A percentile compares a stretch with the other conserved stretches of the same genome.
Evolutionary conservation across 2,329 filamentous ascomycete species (phyloP).

Genomic region (Metarhizium anisopliae): DNA sequence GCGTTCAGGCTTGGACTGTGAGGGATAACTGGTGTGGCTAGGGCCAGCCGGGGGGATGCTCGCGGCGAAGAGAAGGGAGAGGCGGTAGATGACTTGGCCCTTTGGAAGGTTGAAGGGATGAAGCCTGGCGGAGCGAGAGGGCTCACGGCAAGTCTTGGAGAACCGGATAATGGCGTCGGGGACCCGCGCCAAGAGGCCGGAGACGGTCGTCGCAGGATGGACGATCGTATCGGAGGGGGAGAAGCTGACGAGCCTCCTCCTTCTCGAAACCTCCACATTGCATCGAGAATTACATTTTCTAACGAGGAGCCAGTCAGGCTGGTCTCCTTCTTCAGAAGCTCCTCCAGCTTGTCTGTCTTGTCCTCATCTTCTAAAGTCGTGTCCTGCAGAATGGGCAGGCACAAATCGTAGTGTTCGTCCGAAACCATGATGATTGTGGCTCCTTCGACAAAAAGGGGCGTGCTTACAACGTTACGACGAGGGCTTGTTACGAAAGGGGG

Average conservation of each 20-base stretch:
- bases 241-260: conserved; percentile 57
- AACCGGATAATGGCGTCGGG: conserved; percentile 72
- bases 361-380: conserved; percentile 81
- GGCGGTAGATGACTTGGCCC: conserved; percentile 67
- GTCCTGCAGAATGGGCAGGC: conserved; percentile 80
- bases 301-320: conserved; percentile 65
- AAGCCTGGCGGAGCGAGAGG: conserved; percentile 81
- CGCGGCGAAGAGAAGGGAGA: conserved; percentile 93
- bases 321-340: conserved; percentile 72
- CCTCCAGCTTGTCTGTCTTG: conserved; percentile 85
- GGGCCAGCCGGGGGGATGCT: conserved; percentile 82
- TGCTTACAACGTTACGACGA: not conserved
- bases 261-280: conserved; percentile 77
- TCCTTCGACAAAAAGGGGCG: not conserved
- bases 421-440: conserved; percentile 63
- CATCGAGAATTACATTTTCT: conserved; percentile 85
- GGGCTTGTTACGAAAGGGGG: not conserved
- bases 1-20: conserved; percentile 91
- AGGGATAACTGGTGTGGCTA: conserved; percentile 83
- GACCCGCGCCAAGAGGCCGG: conserved; percentile 88
- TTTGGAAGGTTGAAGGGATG: conserved; percentile 62
- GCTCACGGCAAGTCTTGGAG: conserved; percentile 71
- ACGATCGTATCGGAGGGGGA: conserved; percentile 79
- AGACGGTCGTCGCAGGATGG: conserved; percentile 80
- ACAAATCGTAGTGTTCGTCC: conserved; percentile 87